Conservation (phyloP, 1,284 basidiomycete genomes). For the Cryptococcus hybrid region DNA sequence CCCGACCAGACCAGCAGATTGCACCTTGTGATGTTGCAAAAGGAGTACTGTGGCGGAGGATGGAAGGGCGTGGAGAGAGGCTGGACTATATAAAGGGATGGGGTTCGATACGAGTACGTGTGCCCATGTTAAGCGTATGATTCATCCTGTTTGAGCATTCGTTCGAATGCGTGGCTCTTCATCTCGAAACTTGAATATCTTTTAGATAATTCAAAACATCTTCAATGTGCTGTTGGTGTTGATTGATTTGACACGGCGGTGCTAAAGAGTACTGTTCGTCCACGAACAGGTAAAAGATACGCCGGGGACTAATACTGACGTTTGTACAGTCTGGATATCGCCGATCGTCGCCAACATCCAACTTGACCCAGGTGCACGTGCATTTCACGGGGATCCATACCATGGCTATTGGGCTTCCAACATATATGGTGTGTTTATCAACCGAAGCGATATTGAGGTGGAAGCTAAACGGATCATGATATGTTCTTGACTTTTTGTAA, state of each 20-base stretch:
- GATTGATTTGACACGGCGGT: too few species aligned
- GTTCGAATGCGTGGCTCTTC: too few species aligned
- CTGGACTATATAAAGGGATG: slow-evolving; percentile 49
- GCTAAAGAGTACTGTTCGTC: too few species aligned
- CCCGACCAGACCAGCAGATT: slow-evolving; percentile 26
- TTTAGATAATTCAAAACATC: background rate
- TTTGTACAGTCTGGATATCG: slow-evolving; percentile 51
- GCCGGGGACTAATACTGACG: background rate
- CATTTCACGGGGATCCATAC: slow-evolving; percentile 40
- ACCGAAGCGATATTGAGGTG: too few species aligned
- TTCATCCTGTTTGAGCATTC: too few species aligned
- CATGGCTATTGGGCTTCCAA: slow-evolving; percentile 52
- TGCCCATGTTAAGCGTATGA: background rate
- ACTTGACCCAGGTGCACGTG: slow-evolving; percentile 4
- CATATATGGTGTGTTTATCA: slow-evolving; percentile 28
- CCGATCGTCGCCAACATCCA: slow-evolving; percentile 51
- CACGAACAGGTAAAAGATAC: too few species aligned
- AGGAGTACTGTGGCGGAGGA: slow-evolving; percentile 45
- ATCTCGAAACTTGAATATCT: too few species aligned
- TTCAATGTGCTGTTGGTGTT: too few species aligned
- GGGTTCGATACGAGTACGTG: slow-evolving; percentile 48
- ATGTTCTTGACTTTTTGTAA: background rate
- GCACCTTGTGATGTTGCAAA: slow-evolving; percentile 31
- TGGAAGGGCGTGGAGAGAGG: slow-evolving; percentile 47
- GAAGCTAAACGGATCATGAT: too few species aligned